These are phyloP conservation scores for Puccinellia tenuiflora DNA, from an alignment of 176 grass and related monocot genomes.

Conservation along the genomic window DNA sequence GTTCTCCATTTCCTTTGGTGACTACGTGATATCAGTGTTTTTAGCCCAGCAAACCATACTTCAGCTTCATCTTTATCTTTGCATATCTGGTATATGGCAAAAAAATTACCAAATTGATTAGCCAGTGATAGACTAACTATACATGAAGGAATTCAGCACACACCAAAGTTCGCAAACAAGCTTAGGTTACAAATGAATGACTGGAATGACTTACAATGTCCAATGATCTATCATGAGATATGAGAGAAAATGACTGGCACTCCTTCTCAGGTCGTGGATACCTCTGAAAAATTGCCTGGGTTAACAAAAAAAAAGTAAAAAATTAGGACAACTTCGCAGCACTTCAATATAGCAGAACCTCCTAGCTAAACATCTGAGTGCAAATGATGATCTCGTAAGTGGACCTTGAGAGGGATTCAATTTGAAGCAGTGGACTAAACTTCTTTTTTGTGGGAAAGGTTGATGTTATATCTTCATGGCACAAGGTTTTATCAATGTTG, in stretches of 20 bases:
- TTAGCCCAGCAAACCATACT: conserved; percentile 88
- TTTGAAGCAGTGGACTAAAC: not conserved
- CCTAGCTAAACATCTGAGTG: not conserved
- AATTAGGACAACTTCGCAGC: not conserved
- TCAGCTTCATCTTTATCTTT: conserved; percentile 94
- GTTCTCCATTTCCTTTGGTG: conserved; percentile 65
- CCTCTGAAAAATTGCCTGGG: conserved; percentile 79
- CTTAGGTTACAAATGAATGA: not conserved
- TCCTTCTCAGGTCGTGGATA: conserved; percentile 86
- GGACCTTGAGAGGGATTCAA: not conserved
- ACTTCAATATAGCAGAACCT: conserved; percentile 16
- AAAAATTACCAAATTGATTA: conserved; percentile 3
- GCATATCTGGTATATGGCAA: conserved; percentile 55
- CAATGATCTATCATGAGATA: conserved; percentile 66
- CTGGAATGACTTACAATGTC: conserved; percentile 58
- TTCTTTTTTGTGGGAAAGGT: not conserved
- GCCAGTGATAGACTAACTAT: not conserved
- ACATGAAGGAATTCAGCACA: not conserved
- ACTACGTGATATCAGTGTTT: conserved; percentile 72
- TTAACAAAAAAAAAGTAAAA: not conserved
- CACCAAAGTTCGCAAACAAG: conserved; percentile 1
- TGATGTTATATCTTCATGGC: not conserved
- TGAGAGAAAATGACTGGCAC: conserved; percentile 88
- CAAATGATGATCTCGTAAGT: not conserved
- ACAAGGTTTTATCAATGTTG: not conserved